These are phyloP conservation scores for Rhododendron vialii DNA, from an alignment of 148 eudicot species.

Conservation along the genomic window DNA sequence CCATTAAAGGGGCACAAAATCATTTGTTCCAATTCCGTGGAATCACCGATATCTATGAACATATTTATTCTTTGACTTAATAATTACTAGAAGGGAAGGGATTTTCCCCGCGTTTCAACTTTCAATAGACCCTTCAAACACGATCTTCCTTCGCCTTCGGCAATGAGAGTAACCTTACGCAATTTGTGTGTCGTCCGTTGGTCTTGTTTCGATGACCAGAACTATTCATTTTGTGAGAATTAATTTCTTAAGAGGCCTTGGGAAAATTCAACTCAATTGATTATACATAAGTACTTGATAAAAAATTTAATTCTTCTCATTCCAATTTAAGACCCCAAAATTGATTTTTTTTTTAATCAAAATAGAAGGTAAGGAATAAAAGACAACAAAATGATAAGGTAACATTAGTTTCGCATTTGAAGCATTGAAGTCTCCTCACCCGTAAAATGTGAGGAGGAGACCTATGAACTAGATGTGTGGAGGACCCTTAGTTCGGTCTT, in stretches of 20 bases:
- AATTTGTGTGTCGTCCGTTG: background rate
- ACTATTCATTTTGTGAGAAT: background rate
- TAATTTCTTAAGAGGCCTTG: background rate
- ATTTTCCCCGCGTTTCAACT: background rate
- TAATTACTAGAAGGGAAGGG: background rate
- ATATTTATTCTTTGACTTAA: background rate
- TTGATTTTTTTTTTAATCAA: no score
- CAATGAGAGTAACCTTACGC: background rate
- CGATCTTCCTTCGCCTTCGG: background rate
- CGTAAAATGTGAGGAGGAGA: background rate
- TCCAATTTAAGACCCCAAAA: background rate
- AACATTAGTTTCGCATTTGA: background rate
- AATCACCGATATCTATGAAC: background rate
- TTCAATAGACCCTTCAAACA: background rate
- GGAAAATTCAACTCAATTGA: background rate
- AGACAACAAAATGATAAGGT: background rate
- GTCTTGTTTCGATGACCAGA: background rate
- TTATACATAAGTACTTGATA: background rate
- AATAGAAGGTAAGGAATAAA: no score
- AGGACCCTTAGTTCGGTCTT: no score
- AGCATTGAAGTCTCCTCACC: background rate
- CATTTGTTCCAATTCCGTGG: background rate
- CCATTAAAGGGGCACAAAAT: background rate
- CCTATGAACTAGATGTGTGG: no score
- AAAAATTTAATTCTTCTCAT: background rate